phyloP scores from a whole-genome alignment of 75 land plant genomes.

The Pinus albicaulis region DNA sequence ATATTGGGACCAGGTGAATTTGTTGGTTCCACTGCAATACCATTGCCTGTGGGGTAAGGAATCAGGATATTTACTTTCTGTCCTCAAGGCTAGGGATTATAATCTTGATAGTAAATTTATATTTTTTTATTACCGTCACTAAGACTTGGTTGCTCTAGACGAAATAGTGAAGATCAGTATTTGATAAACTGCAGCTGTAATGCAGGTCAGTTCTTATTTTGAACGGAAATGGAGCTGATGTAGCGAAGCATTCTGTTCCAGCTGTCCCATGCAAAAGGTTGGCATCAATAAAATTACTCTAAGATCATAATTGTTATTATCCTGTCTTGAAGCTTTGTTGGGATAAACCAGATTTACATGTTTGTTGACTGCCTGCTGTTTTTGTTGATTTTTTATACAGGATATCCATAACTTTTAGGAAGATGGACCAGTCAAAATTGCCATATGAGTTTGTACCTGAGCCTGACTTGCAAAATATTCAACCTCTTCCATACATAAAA shows the following conservation, averaged over 20 bases:
- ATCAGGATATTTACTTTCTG: slow-evolving; percentile 3
- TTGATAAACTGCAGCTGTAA: slow-evolving; percentile 1
- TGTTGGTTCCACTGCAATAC: slow-evolving; percentile 38
- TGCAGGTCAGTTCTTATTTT: slow-evolving; percentile 88
- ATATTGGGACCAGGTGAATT: slow-evolving; percentile 56
- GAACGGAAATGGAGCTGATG: slow-evolving; percentile 93
- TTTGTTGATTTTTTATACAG: slow-evolving; percentile 17
- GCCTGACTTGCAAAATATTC: slow-evolving; percentile 40
- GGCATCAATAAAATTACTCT: neutral
- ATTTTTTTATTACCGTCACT: neutral
- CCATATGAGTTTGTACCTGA: slow-evolving; percentile 47
- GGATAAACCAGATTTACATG: neutral
- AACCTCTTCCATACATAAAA: slow-evolving; percentile 26
- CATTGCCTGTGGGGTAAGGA: slow-evolving; percentile 90
- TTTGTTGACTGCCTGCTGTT: neutral
- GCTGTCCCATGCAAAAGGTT: slow-evolving; percentile 84
- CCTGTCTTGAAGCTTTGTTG: neutral
- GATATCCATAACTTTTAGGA: slow-evolving; percentile 76
- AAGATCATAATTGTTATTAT: neutral
- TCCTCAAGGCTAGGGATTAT: neutral
- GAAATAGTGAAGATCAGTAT: neutral
- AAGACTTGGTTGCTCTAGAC: neutral
- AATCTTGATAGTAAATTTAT: neutral
- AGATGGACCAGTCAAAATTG: slow-evolving; percentile 60
- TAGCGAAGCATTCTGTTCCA: slow-evolving; percentile 93